A percentile compares a stretch with the other conserved stretches of the same genome.
Evolutionary conservation across 768 basidiomycete genomes (phyloP).

Genomic region (Lyophyllum shimeji): DNA sequence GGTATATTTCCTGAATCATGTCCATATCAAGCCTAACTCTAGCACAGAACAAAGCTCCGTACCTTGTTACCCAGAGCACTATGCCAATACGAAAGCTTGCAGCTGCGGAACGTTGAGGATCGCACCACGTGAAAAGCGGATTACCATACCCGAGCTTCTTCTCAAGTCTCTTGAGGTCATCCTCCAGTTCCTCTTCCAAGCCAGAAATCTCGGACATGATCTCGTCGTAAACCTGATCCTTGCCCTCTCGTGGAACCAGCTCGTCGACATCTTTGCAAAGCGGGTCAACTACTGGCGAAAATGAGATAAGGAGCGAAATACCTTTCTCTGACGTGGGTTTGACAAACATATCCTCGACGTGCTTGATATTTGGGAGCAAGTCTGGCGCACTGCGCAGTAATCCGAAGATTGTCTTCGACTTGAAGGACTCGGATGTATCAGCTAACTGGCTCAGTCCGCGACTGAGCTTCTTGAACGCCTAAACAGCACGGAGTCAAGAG

Average conservation of each 20-base stretch:
- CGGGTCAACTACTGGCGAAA: background rate
- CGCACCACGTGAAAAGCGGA: slow-evolving; percentile 4
- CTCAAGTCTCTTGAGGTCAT: slow-evolving; percentile 61
- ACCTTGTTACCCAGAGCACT: slow-evolving; percentile 85
- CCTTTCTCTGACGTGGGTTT: slow-evolving; percentile 57
- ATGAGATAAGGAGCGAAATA: slow-evolving; percentile 23
- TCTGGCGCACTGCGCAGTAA: slow-evolving; percentile 83
- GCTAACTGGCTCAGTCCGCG: slow-evolving; percentile 63
- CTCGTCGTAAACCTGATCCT: slow-evolving; percentile 82
- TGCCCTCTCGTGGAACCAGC: slow-evolving; percentile 80
- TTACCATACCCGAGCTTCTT: slow-evolving; percentile 61
- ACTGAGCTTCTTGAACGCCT: slow-evolving; percentile 79
- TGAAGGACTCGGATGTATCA: slow-evolving; percentile 69
- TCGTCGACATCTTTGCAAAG: slow-evolving; percentile 54
- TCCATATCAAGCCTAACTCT: background rate
- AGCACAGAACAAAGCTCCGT: background rate
- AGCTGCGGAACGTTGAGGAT: slow-evolving; percentile 18
- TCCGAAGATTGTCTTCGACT: slow-evolving; percentile 72
- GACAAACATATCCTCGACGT: slow-evolving; percentile 72
- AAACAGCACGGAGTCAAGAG: background rate
- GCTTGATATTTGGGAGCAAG: slow-evolving; percentile 65
- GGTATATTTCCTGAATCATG: slow-evolving; percentile 75
- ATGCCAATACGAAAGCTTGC: slow-evolving; percentile 43
- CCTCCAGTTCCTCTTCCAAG: slow-evolving; percentile 73
- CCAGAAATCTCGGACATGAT: slow-evolving; percentile 68